Evolutionary conservation across 495 filamentous ascomycete genomes (phyloP), one percentile per base, ranked within the genome.

Genomic region (Evansstolkia leycettana): DNA sequence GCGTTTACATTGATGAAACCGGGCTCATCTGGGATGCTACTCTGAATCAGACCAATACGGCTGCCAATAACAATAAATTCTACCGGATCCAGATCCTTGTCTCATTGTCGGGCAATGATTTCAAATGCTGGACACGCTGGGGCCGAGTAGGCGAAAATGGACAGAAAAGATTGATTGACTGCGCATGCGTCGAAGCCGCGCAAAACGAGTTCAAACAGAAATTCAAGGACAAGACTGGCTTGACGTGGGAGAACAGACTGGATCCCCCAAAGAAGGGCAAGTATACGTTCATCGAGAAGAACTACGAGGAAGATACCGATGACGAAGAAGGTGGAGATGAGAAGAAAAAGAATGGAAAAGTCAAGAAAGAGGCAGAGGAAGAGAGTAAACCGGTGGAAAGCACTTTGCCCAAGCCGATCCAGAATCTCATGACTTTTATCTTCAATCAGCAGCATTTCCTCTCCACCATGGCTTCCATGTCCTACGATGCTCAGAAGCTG

Each of bases 151-250:
- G 84, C 0, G 82, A 87, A 38, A 45, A 35, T 20, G 84, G 84
- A 2, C 75, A 83, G 44, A 66, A 49, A 5, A 64, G 67, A 1
- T 42, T 79, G 2, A 63, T 60, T 2, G 20, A 52, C 18, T 59
- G 64, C 7, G 5, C n/a, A 31, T n/a, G 40, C 12, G 42, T 80
- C 5, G 39, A 42, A 0, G 25, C 40, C 4, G 82, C 83, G 0
- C 49, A 70, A 17, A 39, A 28, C 1, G 39, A 66, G 5, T 92
- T 84, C 37, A 55, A 80, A 19, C 76, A 72, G 47, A 83, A 82
- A 42, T 92, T 94, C 67, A 85, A 74, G 40, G 69, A 73, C 40
- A 90, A 92, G 52, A 71, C 80, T 0, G 84, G 84, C 6, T 54
- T 79, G 19, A 36, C 49, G 0, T 93, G 85, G 85, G 62, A 48